Evolutionary conservation across 345 rosid genomes (phyloP).

Genomic region (Euphorbia peplus): DNA sequence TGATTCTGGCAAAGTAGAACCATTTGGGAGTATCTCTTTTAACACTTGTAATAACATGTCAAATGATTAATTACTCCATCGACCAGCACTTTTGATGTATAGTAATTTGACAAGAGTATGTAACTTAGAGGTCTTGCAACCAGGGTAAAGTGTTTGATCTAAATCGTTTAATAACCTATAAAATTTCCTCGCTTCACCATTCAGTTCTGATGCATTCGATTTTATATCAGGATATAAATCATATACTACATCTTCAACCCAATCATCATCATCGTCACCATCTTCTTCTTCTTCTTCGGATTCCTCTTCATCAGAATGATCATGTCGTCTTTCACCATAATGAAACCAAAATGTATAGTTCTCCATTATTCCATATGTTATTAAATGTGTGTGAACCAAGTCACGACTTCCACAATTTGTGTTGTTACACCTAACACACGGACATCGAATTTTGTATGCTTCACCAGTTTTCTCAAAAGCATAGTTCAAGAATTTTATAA

Average conservation of each 20-base stretch:
- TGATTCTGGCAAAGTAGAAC: background rate
- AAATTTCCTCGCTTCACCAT: background rate
- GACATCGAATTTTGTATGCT: background rate
- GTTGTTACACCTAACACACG: background rate
- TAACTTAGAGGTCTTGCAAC: background rate
- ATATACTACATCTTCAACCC: background rate
- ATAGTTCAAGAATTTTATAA: background rate
- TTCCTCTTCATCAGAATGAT: background rate
- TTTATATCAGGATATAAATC: background rate
- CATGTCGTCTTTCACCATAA: background rate
- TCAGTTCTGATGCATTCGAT: background rate
- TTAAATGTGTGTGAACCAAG: background rate
- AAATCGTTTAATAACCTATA: background rate
- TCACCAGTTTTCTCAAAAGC: background rate
- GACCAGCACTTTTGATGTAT: background rate
- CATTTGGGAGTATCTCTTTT: background rate
- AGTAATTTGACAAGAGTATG: background rate
- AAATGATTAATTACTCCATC: background rate
- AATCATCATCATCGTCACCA: background rate
- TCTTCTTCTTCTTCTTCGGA: background rate
- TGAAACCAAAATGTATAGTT: background rate
- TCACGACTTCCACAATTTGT: background rate
- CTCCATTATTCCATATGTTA: background rate
- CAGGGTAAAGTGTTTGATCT: background rate
- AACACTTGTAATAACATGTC: background rate